Base-by-base conservation (phyloP, 2,329 filamentous ascomycete species). In the Cercospora sesami region DNA sequence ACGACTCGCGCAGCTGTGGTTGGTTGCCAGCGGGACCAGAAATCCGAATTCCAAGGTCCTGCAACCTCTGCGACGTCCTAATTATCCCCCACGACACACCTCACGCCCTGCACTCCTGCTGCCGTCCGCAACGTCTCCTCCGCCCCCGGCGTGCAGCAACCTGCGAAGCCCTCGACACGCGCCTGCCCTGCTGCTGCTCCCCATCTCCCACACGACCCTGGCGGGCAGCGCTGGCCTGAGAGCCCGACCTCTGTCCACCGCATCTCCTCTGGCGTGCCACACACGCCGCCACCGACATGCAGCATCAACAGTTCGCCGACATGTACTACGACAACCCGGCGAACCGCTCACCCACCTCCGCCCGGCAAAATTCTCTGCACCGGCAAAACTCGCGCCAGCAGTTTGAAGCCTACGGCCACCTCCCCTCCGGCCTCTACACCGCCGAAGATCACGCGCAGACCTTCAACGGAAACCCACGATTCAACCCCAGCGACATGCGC, bases 291-390 rank as follows among this genome's bases (percentile, higher is more conserved):
- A 57, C 66, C 61, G 55, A 62, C 65, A 68, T 57, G 66, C 77
- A 77, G 76, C 77, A 78, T 71, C 74, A 73, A 66, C 70, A 73
- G 62, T 72, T 74, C 69, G 77, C 76, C 79, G 89, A 91, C 69
- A 88, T 90, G 85, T 93, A 92, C 83, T 88, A 91, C 81, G 90
- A 92, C 73, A 91, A 91, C 74, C 80, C 86, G 68, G 80, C 86
- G 70, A 77, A 74, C 68, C 90, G 91, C 76, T 92, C 90, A 71
- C 92, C 92, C 45, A 89, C 87, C 77, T 89, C 90, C 33, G 89
- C 91, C 78, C 91, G 91, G 69, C 87, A 86, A 74, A 75, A 84
- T 83, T 77, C 83, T 67, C 82, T 91, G 67, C 88, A 90, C 76
- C 88, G 91, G 73, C 89, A 91, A 78, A 83, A 88, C 53, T 94